Evolutionary conservation across 2,329 filamentous ascomycete genomes (phyloP), one percentile per base, ranked within the genome.

Genomic region (Parastagonospora nodorum): DNA sequence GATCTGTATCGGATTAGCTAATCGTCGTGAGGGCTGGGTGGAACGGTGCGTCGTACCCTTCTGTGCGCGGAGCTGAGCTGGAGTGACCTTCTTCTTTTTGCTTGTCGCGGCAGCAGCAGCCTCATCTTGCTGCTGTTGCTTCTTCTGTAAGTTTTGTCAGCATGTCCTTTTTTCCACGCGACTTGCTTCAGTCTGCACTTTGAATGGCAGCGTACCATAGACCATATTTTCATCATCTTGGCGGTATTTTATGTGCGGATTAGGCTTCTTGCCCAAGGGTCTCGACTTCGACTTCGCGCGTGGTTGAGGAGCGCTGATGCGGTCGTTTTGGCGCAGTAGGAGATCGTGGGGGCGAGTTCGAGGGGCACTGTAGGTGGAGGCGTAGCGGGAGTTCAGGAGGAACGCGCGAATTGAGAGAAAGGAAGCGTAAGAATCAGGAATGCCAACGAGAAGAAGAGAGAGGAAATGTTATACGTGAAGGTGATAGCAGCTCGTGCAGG

Each of bases 191-290:
- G 4, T 9, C 6, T n/a, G 11, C 12, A 11, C 12, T 2, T 3
- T 14, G 28, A 8, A 24, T 9, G 24, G 12, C 35, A 30, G 68
- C 82, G 44, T 81, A 95, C 92, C 93, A 97, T 96, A 68, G 92
- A 96, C 94, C 93, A 97, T 82, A 97, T 97, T 81, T 97, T 97
- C 82, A 97, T 84, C 94, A 97, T 97, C 72, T 80, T 92, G 74
- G 53, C 66, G 63, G 64, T 67, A 52, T 60, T 64, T 51, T 63
- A 44, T 52, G 49, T 19, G 33, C 32, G 38, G n/a, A 31, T 33
- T 38, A 44, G 49, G 39, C 40, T 44, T 32, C 15, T 9, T 51
- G 56, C 40, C 36, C 41, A 16, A 32, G 41, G 30, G 12, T 42
- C 43, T 27, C 11, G 42, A 45, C 14, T 58, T 27, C 11, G 42